Percentiles rank a stretch among this genome's conserved stretches.
phyloP scores from a whole-genome alignment of 164 flowering plant species.

The Kalanchoe fedtschenkoi region DNA sequence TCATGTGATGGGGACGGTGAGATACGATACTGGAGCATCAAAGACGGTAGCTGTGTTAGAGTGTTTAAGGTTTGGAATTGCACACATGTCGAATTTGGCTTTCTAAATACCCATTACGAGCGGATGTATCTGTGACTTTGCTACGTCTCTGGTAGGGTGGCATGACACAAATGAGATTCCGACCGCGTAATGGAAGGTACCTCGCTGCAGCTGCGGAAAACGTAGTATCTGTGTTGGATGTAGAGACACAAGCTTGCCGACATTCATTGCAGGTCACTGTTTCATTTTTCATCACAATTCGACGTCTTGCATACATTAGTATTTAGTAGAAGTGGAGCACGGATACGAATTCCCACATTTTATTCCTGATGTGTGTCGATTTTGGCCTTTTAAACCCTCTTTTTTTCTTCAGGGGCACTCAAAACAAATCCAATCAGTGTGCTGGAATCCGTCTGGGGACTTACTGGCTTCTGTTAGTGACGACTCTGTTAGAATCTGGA shows the following conservation, averaged over 20 bases:
- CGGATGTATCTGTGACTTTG: neutral
- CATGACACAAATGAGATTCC: conserved; percentile 55
- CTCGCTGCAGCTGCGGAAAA: conserved; percentile 67
- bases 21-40: conserved; percentile 64
- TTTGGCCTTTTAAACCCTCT: neutral
- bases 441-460: conserved; percentile 68
- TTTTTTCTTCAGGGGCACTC: conserved; percentile 44
- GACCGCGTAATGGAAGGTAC: conserved; percentile 51
- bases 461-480: conserved; percentile 67
- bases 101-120: neutral
- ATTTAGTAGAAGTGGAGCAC: too few relatives aligned
- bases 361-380: neutral
- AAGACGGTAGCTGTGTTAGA: conserved; percentile 36
- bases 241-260: conserved; percentile 42
- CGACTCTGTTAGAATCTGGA: conserved; percentile 62
- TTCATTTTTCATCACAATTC: neutral
- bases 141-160: conserved; percentile 38
- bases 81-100: neutral
- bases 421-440: conserved; percentile 45
- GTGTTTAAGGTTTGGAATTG: conserved; percentile 40
- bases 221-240: conserved; percentile 50
- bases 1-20: conserved; percentile 75
- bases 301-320: neutral
- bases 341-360: too few relatives aligned
- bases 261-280: conserved; percentile 39